phyloP scores from a whole-genome alignment of 2,329 filamentous ascomycete genomes.

The Trichoderma breve region DNA sequence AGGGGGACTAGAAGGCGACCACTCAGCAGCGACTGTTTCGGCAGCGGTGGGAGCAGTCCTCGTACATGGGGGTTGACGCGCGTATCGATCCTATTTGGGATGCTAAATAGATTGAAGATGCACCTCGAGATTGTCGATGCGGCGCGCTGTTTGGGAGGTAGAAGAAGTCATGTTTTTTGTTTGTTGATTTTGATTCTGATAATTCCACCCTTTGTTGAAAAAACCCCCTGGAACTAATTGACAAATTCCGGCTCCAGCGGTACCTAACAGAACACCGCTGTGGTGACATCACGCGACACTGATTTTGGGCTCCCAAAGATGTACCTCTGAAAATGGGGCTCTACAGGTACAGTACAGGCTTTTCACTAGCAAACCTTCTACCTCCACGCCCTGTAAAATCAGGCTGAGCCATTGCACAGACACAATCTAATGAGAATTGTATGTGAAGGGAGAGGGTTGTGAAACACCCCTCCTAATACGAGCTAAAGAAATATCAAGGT shows the following conservation, averaged over 20 bases:
- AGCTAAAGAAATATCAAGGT: background rate
- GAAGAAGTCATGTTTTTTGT: background rate
- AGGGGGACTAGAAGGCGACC: slow-evolving; percentile 10
- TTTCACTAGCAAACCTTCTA: background rate
- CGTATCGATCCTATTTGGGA: slow-evolving; percentile 9
- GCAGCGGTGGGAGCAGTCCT: background rate
- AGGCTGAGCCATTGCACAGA: background rate
- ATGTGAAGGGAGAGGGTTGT: background rate
- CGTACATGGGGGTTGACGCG: slow-evolving; percentile 14
- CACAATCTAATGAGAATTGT: background rate
- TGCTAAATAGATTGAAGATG: background rate
- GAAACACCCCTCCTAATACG: background rate
- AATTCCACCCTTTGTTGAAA: background rate
- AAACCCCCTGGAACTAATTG: background rate
- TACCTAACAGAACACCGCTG: background rate
- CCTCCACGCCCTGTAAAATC: background rate
- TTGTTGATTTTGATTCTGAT: background rate
- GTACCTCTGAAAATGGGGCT: background rate
- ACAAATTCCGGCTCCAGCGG: background rate
- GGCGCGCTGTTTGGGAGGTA: background rate
- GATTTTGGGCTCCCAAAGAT: background rate
- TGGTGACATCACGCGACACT: slow-evolving; percentile 10
- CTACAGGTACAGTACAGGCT: background rate
- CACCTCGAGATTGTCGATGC: background rate
- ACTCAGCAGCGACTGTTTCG: slow-evolving; percentile 5